phyloP scores from a whole-genome alignment of 345 rosid genomes.

The Eucalyptus albens region DNA sequence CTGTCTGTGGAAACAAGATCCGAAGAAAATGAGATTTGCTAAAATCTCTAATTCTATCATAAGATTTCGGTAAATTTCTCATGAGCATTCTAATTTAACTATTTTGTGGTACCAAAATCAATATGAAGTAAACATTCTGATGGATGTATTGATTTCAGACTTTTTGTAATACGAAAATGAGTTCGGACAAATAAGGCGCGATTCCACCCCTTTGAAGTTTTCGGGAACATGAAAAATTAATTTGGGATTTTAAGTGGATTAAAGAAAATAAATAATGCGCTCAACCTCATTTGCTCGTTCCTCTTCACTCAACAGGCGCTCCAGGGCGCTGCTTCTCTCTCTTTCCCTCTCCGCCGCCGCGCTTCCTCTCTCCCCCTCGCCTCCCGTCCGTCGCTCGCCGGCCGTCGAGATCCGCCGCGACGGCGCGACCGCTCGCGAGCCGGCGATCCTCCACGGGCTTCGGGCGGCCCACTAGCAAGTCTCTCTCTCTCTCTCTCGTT shows the following conservation, averaged over 20 bases:
- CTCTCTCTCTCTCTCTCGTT: not conserved
- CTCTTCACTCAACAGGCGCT: not conserved
- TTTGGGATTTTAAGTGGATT: not conserved
- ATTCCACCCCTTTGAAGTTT: not conserved
- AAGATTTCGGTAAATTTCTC: not conserved
- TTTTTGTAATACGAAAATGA: not conserved
- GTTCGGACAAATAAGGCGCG: not conserved
- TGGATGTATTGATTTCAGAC: fast-evolving
- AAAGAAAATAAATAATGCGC: not conserved
- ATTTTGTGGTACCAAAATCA: not conserved
- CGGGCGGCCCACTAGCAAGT: not conserved
- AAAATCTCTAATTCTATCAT: not conserved
- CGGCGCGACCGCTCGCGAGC: not conserved
- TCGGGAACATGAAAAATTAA: not conserved
- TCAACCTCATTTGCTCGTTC: not conserved
- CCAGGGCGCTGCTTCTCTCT: not conserved
- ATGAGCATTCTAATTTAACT: fast-evolving
- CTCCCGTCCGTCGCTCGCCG: not conserved
- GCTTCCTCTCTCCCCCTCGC: not conserved
- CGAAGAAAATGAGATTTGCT: not conserved
- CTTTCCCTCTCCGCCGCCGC: not conserved
- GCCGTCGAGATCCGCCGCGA: not conserved
- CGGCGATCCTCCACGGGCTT: not conserved
- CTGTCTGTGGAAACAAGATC: fast-evolving
- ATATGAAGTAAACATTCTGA: not conserved